Percentiles rank a stretch among this genome's conserved stretches.
Evolutionary conservation across 495 filamentous ascomycete species (phyloP).

Genomic region (Aspergillus conjunctus): DNA sequence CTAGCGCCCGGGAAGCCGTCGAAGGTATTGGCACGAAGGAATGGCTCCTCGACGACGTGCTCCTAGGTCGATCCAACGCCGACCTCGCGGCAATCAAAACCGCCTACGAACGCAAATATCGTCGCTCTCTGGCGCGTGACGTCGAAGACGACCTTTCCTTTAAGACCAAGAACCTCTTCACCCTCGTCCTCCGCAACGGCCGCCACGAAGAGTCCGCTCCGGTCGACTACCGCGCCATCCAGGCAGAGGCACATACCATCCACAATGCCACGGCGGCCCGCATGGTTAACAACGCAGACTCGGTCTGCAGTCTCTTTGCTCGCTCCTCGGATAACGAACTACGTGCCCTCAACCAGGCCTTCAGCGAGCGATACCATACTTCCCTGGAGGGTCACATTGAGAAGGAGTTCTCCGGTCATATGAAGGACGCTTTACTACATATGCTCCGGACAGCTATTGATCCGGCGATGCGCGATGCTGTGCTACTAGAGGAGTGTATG

Average conservation of each 20-base stretch:
- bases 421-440: constrained; percentile 80
- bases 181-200: constrained; percentile 69
- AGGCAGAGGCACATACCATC: constrained; percentile 70
- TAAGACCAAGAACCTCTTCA: constrained; percentile 81
- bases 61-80: constrained; percentile 80
- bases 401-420: constrained; percentile 87
- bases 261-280: constrained; percentile 72
- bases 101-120: constrained; percentile 68
- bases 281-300: constrained; percentile 70
- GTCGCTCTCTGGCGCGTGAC: constrained; percentile 61
- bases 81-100: constrained; percentile 80
- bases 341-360: constrained; percentile 73
- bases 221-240: constrained; percentile 66
- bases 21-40: constrained; percentile 85
- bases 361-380: constrained; percentile 63
- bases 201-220: constrained; percentile 76
- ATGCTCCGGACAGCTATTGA: constrained; percentile 78
- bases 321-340: constrained; percentile 75
- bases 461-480: constrained; percentile 79
- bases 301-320: constrained; percentile 75
- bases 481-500: constrained; percentile 81
- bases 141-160: constrained; percentile 77
- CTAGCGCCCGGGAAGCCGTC: constrained; percentile 66
- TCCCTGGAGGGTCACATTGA: constrained; percentile 71
- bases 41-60: constrained; percentile 77